Evolutionary conservation across 2,329 filamentous ascomycete genomes (phyloP).

Genomic region (Aschersonia sp.): DNA sequence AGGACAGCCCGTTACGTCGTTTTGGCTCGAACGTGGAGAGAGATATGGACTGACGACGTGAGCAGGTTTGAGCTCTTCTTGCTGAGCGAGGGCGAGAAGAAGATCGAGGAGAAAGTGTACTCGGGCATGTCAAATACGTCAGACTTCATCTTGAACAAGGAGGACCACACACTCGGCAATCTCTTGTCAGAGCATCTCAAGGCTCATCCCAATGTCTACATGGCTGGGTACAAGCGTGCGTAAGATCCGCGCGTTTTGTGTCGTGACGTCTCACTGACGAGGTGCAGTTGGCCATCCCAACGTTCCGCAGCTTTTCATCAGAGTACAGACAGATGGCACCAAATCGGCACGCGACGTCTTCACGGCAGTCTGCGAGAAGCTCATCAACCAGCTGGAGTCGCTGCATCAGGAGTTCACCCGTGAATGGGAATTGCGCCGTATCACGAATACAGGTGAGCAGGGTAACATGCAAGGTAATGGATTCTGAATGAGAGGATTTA

Average conservation of each 20-base stretch:
- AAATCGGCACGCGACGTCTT: conserved; percentile 84
- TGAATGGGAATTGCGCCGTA: conserved; percentile 80
- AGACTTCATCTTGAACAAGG: conserved; percentile 90
- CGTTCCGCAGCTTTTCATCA: conserved; percentile 50
- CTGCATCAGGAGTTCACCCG: conserved; percentile 83
- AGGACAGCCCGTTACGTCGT: conserved; percentile 19
- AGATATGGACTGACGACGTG: conserved; percentile 3
- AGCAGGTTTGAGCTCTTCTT: conserved; percentile 85
- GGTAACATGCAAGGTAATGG: conserved; percentile 26
- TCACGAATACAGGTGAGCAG: conserved; percentile 54
- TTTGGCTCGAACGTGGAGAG: not conserved
- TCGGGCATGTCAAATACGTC: conserved; percentile 91
- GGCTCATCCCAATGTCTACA: conserved; percentile 69
- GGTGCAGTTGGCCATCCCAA: conserved; percentile 40
- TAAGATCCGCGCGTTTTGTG: conserved; percentile 3
- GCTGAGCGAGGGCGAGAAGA: conserved; percentile 78
- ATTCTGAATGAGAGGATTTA: conserved; percentile 10
- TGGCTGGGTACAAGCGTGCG: conserved; percentile 82
- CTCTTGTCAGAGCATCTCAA: conserved; percentile 76
- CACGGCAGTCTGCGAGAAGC: conserved; percentile 62
- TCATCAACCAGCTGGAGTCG: conserved; percentile 68
- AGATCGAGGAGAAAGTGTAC: conserved; percentile 77
- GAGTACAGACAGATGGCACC: conserved; percentile 82
- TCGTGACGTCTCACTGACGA: conserved; percentile 9
- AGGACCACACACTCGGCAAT: conserved; percentile 93